phyloP scores from a whole-genome alignment of 2,329 filamentous ascomycete genomes.

The Sporothrix luriei region DNA sequence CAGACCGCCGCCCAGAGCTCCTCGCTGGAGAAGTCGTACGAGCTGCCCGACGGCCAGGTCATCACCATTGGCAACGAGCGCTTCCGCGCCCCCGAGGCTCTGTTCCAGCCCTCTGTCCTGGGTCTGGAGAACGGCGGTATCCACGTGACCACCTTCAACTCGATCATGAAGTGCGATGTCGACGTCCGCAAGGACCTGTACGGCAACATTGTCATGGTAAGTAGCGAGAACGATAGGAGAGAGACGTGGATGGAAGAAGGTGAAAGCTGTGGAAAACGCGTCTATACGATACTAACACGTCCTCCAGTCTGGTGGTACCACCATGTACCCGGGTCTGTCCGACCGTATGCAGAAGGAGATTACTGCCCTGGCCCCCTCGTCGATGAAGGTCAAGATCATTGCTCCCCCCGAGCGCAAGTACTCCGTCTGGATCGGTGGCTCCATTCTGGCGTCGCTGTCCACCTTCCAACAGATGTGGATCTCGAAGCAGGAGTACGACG shows the following conservation, averaged over 20 bases:
- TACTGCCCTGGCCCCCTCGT: slow-evolving; percentile 96
- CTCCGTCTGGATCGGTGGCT: slow-evolving; percentile 99
- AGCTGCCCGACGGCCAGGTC: slow-evolving; percentile 98
- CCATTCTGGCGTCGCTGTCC: slow-evolving; percentile 97
- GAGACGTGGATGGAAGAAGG: not conserved
- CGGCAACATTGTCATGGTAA: slow-evolving; percentile 96
- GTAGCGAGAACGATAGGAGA: not conserved
- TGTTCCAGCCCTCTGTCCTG: slow-evolving; percentile 98
- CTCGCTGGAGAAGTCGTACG: slow-evolving; percentile 99
- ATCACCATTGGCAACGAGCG: slow-evolving; percentile 99
- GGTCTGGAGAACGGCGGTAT: slow-evolving; percentile 99
- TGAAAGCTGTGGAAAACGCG: not conserved
- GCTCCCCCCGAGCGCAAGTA: slow-evolving; percentile 99
- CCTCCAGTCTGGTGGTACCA: slow-evolving; percentile 88
- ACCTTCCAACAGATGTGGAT: slow-evolving; percentile 99
- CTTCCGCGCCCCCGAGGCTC: slow-evolving; percentile 98
- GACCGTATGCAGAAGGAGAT: slow-evolving; percentile 99
- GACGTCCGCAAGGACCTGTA: slow-evolving; percentile 99
- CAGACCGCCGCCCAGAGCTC: slow-evolving; percentile 99
- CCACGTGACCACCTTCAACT: slow-evolving; percentile 99
- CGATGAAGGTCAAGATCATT: slow-evolving; percentile 99
- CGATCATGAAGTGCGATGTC: slow-evolving; percentile 99
- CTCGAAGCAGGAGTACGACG: slow-evolving; percentile 99
- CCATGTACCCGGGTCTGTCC: slow-evolving; percentile 99
- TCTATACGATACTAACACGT: slow-evolving; percentile 41